Percentiles rank a stretch among this genome's conserved stretches.
Conservation (phyloP, 495 filamentous ascomycete genomes). For the Ramalina peruviana region DNA sequence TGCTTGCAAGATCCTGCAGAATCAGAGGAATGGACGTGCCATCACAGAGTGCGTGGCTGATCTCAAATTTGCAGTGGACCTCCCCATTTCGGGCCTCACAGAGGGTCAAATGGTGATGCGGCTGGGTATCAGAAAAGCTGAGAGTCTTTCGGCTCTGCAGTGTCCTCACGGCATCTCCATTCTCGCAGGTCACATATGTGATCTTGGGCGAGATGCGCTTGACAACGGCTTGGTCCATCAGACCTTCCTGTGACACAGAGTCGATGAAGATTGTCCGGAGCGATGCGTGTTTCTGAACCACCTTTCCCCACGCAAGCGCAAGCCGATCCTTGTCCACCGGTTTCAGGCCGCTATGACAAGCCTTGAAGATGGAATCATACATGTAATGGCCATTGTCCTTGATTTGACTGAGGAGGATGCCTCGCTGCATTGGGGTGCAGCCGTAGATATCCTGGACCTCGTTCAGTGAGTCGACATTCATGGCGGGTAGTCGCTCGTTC, state of each 20-base stretch:
- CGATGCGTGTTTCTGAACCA: conserved; percentile 31
- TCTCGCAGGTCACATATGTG: neutral
- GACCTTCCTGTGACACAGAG: conserved; percentile 19
- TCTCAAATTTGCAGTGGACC: conserved; percentile 27
- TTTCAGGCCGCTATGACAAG: neutral
- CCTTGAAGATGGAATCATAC: conserved; percentile 12
- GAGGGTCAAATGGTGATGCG: conserved; percentile 27
- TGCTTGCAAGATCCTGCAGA: conserved; percentile 13
- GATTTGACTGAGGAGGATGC: conserved; percentile 32
- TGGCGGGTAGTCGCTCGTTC: conserved; percentile 2
- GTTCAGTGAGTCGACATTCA: conserved; percentile 10
- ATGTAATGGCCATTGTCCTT: conserved; percentile 23
- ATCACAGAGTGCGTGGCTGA: conserved; percentile 31
- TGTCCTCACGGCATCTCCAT: conserved; percentile 3
- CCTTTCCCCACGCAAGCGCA: conserved; percentile 29
- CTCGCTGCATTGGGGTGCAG: conserved; percentile 30
- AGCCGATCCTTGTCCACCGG: conserved; percentile 17
- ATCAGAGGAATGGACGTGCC: conserved; percentile 19
- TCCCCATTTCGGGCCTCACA: conserved; percentile 14
- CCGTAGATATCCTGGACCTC: conserved; percentile 31
- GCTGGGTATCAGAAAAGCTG: conserved; percentile 9
- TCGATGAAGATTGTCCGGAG: conserved; percentile 36
- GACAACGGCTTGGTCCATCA: conserved; percentile 31
- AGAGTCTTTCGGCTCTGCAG: conserved; percentile 5
- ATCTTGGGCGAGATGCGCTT: conserved; percentile 13